Conservation (phyloP, 306 rosid species). For the Glycine tomentella region DNA sequence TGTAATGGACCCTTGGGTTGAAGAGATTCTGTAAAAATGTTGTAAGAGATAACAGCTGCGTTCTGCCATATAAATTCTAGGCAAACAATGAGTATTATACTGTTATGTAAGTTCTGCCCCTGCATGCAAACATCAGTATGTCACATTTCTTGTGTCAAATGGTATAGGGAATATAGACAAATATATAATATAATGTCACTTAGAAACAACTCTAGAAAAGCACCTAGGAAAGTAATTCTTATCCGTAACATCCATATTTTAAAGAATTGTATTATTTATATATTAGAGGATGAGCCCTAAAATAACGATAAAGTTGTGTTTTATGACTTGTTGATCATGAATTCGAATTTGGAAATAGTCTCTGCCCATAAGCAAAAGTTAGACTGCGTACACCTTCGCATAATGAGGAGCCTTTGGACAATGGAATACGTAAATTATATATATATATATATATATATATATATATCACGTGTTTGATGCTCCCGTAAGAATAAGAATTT, state of each 20-base stretch:
- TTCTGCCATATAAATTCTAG: conserved; percentile 17
- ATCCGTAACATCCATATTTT: not conserved
- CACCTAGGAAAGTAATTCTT: not conserved
- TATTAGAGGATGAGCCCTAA: too few relatives aligned
- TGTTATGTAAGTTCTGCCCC: not conserved
- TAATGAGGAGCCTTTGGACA: too few relatives aligned
- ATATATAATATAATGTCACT: not conserved
- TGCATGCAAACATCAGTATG: conserved; percentile 25
- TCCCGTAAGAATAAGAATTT: too few relatives aligned
- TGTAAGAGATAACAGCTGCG: conserved; percentile 14
- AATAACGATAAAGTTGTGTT: too few relatives aligned
- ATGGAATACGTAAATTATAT: too few relatives aligned
- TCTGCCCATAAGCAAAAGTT: too few relatives aligned
- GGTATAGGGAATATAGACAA: not conserved
- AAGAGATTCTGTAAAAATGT: conserved; percentile 44
- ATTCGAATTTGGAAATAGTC: too few relatives aligned
- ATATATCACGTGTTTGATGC: too few relatives aligned
- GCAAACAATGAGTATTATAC: not conserved
- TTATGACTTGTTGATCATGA: too few relatives aligned
- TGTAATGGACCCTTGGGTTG: conserved; percentile 42
- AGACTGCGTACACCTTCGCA: too few relatives aligned
- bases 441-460: too few relatives aligned
- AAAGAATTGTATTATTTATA: not conserved
- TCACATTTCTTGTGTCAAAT: not conserved
- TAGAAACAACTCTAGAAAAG: not conserved